Conservation (phyloP, 441 rosid species). For the Syzygium malaccense region DNA sequence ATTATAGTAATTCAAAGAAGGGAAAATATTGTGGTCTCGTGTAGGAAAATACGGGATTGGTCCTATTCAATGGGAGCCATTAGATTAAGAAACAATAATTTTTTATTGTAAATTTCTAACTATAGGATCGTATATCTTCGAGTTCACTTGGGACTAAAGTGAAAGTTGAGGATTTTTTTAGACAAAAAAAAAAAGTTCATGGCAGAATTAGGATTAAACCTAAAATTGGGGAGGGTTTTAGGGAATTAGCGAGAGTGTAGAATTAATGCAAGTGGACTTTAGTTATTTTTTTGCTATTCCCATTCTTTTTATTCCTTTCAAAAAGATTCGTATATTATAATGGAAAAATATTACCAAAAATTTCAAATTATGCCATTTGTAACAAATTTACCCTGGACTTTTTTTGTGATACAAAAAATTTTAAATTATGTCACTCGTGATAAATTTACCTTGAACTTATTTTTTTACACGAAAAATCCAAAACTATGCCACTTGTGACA, state of each 20-base stretch:
- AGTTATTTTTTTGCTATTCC: background rate
- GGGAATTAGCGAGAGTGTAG: background rate
- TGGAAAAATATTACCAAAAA: too few relatives aligned
- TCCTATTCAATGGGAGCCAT: background rate
- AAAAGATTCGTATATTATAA: background rate
- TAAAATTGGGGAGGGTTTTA: background rate
- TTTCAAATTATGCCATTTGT: too few relatives aligned
- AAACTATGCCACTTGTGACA: too few relatives aligned
- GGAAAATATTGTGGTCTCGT: background rate
- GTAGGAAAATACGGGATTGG: background rate
- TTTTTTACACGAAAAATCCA: too few relatives aligned
- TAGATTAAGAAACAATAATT: background rate
- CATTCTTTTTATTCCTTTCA: background rate
- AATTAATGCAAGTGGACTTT: background rate
- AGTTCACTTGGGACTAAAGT: background rate
- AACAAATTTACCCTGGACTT: too few relatives aligned
- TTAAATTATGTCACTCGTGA: too few relatives aligned
- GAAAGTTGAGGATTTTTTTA: too few relatives aligned
- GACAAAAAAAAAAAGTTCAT: too few relatives aligned
- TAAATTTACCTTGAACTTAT: too few relatives aligned
- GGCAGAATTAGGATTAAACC: too few relatives aligned
- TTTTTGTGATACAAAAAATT: too few relatives aligned
- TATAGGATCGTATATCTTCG: background rate
- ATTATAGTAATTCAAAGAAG: background rate
- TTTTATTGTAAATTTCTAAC: background rate